Conservation (phyloP, 2,329 filamentous ascomycete genomes). For the Neofusicoccum ribis region DNA sequence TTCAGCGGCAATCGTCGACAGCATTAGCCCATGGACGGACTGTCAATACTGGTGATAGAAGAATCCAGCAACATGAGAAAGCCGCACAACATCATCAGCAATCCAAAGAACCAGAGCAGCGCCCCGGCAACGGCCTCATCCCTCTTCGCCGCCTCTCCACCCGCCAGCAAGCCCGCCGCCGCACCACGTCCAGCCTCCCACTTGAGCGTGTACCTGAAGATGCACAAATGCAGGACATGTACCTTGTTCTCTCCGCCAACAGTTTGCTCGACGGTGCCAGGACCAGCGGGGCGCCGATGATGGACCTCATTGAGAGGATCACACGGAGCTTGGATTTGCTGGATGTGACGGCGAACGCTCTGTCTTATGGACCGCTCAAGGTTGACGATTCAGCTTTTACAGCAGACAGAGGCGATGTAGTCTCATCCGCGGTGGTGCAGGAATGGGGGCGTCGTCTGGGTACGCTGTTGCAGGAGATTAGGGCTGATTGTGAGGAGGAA, state of each 20-base stretch:
- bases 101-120: not conserved
- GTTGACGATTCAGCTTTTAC: not conserved
- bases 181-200: slow-evolving; percentile 37
- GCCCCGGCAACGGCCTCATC: not conserved
- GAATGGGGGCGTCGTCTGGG: not conserved
- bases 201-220: slow-evolving; percentile 40
- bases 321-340: not conserved
- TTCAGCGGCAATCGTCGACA: not conserved
- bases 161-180: slow-evolving; percentile 24
- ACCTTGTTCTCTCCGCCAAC: not conserved
- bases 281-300: not conserved
- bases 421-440: not conserved
- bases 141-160: slow-evolving; percentile 17
- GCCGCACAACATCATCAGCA: not conserved
- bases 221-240: slow-evolving; percentile 28
- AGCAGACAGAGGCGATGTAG: not conserved
- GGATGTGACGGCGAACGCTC: not conserved
- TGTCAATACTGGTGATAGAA: no score
- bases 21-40: no score
- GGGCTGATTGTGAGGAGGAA: not conserved
- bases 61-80: not conserved
- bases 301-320: not conserved
- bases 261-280: not conserved
- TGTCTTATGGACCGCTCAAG: not conserved
- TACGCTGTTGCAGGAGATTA: not conserved